Evolutionary conservation across 306 rosid species (phyloP).

Genomic region (Prunus campanulata): DNA sequence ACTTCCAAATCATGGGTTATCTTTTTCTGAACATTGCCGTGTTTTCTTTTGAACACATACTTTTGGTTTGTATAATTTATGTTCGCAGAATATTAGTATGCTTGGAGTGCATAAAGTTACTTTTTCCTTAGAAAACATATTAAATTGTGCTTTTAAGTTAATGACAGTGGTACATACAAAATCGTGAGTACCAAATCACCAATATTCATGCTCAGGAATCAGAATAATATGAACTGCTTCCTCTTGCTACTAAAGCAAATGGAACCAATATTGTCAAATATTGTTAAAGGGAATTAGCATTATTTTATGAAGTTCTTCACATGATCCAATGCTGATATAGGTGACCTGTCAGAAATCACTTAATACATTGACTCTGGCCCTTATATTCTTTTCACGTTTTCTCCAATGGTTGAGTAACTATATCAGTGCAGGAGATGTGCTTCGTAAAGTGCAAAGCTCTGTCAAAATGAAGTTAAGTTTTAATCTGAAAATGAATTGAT

Average conservation of each 20-base stretch:
- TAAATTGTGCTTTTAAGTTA: not conserved
- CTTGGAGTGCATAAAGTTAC: not conserved
- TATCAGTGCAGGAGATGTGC: not conserved
- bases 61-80: not conserved
- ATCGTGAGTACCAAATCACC: not conserved
- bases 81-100: not conserved
- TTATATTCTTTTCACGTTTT: not conserved
- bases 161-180: not conserved
- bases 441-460: not conserved
- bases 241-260: not conserved
- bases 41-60: not conserved
- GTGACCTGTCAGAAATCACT: too few relatives aligned
- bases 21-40: not conserved
- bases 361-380: not conserved
- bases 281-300: not conserved
- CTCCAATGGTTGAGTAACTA: not conserved
- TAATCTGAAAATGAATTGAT: not conserved
- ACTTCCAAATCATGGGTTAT: not conserved
- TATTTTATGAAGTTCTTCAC: not conserved
- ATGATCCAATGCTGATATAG: not conserved
- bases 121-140: not conserved
- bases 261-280: not conserved
- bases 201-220: not conserved
- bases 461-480: not conserved
- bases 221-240: not conserved